phyloP scores from a whole-genome alignment of 1,284 basidiomycete species.

The Caloboletus firmus region DNA sequence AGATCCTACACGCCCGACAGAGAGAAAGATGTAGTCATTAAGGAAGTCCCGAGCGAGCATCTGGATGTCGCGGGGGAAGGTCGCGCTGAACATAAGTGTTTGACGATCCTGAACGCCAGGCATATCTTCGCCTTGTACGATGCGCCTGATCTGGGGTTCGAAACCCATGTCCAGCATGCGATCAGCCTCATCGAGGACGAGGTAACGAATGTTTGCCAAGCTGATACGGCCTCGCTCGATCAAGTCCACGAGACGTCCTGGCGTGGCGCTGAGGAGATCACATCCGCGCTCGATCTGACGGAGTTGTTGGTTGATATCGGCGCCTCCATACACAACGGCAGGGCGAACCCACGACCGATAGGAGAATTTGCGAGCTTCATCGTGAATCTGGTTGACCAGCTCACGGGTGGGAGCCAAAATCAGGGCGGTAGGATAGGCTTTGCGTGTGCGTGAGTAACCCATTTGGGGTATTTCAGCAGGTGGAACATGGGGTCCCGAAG shows the following conservation, averaged over 20 bases:
- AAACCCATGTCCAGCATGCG: slow-evolving; percentile 99
- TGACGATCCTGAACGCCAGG: slow-evolving; percentile 89
- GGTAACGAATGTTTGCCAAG: slow-evolving; percentile 94
- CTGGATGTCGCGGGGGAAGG: slow-evolving; percentile 99
- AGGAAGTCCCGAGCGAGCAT: slow-evolving; percentile 95
- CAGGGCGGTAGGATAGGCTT: slow-evolving; percentile 94
- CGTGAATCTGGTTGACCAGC: slow-evolving; percentile 98
- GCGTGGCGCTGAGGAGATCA: slow-evolving; percentile 96
- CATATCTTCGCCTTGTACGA: slow-evolving; percentile 99
- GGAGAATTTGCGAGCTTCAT: slow-evolving; percentile 98
- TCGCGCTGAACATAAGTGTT: slow-evolving; percentile 99
- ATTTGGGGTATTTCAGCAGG: slow-evolving; percentile 52
- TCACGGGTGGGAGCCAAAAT: slow-evolving; percentile 98
- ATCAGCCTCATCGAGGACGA: slow-evolving; percentile 99
- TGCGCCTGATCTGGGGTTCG: slow-evolving; percentile 98
- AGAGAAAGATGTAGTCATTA: slow-evolving; percentile 97
- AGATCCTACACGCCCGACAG: slow-evolving; percentile 96
- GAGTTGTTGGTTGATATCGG: slow-evolving; percentile 95
- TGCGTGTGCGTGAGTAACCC: slow-evolving; percentile 72
- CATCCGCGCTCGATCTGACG: slow-evolving; percentile 95
- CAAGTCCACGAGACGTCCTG: slow-evolving; percentile 96
- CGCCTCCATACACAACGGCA: slow-evolving; percentile 98
- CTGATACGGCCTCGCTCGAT: slow-evolving; percentile 98
- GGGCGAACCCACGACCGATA: slow-evolving; percentile 99
- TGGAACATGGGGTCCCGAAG: slow-evolving; percentile 75